Base-by-base conservation (phyloP, 768 basidiomycete species). In the Mycena venus region DNA sequence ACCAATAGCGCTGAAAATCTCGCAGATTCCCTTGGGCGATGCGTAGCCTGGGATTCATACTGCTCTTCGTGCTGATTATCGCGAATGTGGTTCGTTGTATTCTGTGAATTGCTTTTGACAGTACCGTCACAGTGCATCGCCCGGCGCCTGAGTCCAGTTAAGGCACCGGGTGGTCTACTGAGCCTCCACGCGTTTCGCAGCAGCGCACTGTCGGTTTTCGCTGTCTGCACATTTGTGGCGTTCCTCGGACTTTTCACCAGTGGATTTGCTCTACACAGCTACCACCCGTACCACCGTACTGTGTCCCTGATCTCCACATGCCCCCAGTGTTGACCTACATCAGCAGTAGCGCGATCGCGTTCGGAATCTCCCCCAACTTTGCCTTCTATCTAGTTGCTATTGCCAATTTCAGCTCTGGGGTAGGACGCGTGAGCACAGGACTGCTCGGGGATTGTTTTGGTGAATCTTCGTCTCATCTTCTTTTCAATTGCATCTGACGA, bases 21-120 rank as follows among this genome's bases (percentile, higher is more conserved):
- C 21, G 1, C 42, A 91, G 89, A 14, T 91, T 91, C 80, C 80
- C 85, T 73, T 91, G 90, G 90, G 87, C 90, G 0, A 84, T 90
- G 84, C 84, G 90, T n/a, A 84, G 87, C 49, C 77, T 90, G 32
- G 90, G 85, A 8, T 88, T 90, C 65, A 85, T 88, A 12, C 69
- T 90, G 7, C 67, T 87, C 10, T 67, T 82, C 19, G 47, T 85
- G 5, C 82, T 91, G 21, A 82, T 82, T 2, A 74, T 87, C 40
- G 82, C 84, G 23, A 89, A 88, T 77, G 59, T 89, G 55, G 88
- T 89, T n/a, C 14, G 64, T 15, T 29, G 15, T 34, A 12, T 17
- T 47, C 4, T 2, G 25, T 44, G 6, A 17, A 64, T 38, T 27
- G 19, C 11, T 19, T 21, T 10, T 27, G 10, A 19, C 5, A 11